Evolutionary conservation across 148 eudicot species (phyloP).

Genomic region (Cornus florida): DNA sequence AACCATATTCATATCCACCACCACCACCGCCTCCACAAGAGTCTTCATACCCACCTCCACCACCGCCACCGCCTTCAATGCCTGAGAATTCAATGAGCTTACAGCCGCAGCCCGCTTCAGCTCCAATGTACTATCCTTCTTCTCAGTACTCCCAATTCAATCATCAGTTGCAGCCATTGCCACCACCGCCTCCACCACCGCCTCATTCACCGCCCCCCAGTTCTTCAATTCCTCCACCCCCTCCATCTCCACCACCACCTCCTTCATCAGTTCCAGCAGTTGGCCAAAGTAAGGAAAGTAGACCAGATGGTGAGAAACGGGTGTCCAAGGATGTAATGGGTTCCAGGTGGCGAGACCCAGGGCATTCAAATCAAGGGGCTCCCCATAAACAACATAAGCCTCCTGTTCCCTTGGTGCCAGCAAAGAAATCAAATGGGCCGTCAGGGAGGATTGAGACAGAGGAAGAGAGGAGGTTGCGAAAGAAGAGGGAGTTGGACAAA

Average conservation of each 20-base stretch:
- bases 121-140: conserved; percentile 56
- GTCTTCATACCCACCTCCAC: conserved; percentile 70
- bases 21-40: conserved; percentile 72
- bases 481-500: conserved; percentile 80
- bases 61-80: conserved; percentile 67
- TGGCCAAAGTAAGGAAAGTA: conserved; percentile 40
- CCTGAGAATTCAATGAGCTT: conserved; percentile 18
- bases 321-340: not conserved
- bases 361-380: conserved; percentile 25
- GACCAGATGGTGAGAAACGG: not conserved
- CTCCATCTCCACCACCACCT: conserved; percentile 68
- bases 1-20: conserved; percentile 57
- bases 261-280: conserved; percentile 26
- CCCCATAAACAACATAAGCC: conserved; percentile 62
- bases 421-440: conserved; percentile 51
- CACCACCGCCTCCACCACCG: conserved; percentile 66
- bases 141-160: conserved; percentile 75
- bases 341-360: conserved; percentile 31
- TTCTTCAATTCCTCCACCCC: conserved; percentile 59
- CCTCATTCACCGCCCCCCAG: conserved; percentile 77
- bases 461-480: conserved; percentile 87
- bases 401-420: conserved; percentile 47
- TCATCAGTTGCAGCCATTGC: conserved; percentile 52
- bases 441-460: conserved; percentile 79
- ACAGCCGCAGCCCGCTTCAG: not conserved